Evolutionary conservation across 257 asterid species (phyloP).

Genomic region (Linaria vulgaris): DNA sequence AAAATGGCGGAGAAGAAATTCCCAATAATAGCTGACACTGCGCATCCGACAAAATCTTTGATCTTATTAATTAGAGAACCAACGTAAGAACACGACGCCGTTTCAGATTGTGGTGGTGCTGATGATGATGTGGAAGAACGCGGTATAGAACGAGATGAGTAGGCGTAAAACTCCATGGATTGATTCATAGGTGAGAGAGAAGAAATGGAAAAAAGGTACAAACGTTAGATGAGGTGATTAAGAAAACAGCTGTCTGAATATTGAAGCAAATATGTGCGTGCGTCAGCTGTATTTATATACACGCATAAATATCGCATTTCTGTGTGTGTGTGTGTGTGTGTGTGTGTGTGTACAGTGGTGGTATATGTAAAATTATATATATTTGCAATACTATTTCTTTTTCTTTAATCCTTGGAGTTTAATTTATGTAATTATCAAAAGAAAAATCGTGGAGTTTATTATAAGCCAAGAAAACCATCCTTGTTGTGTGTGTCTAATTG

Average conservation of each 20-base stretch:
- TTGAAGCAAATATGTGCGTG: too few species aligned
- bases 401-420: too few species aligned
- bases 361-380: too few species aligned
- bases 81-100: slow-evolving; percentile 37
- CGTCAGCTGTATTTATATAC: too few species aligned
- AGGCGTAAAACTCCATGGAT: slow-evolving; percentile 78
- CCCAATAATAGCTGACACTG: slow-evolving; percentile 69
- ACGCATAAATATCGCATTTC: too few species aligned
- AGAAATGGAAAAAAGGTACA: slow-evolving; percentile 15
- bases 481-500: too few species aligned
- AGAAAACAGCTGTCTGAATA: slow-evolving; percentile 11
- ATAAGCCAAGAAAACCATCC: too few species aligned
- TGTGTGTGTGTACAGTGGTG: too few species aligned
- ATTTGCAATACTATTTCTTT: too few species aligned
- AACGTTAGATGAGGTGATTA: slow-evolving; percentile 31
- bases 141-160: slow-evolving; percentile 64
- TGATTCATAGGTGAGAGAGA: slow-evolving; percentile 36
- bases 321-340: too few species aligned
- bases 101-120: slow-evolving; percentile 3
- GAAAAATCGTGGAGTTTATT: too few species aligned
- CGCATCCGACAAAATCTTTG: slow-evolving; percentile 64
- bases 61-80: slow-evolving; percentile 54
- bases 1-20: slow-evolving; percentile 85
- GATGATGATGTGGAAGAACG: slow-evolving; percentile 43
- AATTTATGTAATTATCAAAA: too few species aligned